These are phyloP conservation scores for Telfairia occidentalis DNA, from an alignment of 331 rosid species.

Conservation along the genomic window DNA sequence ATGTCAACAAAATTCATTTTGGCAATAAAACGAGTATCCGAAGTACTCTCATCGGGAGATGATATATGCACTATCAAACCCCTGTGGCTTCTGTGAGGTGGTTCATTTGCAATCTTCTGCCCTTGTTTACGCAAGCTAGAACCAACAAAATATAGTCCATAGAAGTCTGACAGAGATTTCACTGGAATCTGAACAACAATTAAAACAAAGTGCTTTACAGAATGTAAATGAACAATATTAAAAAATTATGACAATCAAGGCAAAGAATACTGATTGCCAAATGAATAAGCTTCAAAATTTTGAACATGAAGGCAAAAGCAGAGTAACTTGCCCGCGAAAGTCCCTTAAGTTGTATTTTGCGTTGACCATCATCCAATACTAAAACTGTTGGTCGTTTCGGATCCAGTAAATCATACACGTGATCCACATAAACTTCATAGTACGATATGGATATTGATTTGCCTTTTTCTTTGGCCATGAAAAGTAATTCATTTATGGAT, in stretches of 20 bases:
- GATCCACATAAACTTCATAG: conserved; percentile 73
- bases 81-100: conserved; percentile 41
- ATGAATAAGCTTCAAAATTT: background rate
- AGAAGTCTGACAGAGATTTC: conserved; percentile 54
- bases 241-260: background rate
- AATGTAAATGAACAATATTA: background rate
- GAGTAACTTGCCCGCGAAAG: conserved; percentile 43
- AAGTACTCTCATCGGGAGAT: conserved; percentile 17
- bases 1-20: conserved; percentile 77
- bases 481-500: conserved; percentile 48
- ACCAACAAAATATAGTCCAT: conserved; percentile 32
- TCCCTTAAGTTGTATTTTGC: conserved; percentile 73
- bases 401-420: conserved; percentile 58
- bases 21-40: conserved; percentile 24
- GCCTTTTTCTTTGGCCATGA: conserved; percentile 37
- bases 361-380: conserved; percentile 51
- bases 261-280: background rate
- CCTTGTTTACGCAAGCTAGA: conserved; percentile 34
- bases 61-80: conserved; percentile 58
- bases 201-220: background rate
- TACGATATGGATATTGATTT: conserved; percentile 43
- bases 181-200: conserved; percentile 46
- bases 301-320: background rate
- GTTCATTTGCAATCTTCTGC: conserved; percentile 35
- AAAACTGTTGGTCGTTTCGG: conserved; percentile 40